Base-by-base conservation (phyloP, 2,329 filamentous ascomycete species). In the Aspergillus alliaceus region DNA sequence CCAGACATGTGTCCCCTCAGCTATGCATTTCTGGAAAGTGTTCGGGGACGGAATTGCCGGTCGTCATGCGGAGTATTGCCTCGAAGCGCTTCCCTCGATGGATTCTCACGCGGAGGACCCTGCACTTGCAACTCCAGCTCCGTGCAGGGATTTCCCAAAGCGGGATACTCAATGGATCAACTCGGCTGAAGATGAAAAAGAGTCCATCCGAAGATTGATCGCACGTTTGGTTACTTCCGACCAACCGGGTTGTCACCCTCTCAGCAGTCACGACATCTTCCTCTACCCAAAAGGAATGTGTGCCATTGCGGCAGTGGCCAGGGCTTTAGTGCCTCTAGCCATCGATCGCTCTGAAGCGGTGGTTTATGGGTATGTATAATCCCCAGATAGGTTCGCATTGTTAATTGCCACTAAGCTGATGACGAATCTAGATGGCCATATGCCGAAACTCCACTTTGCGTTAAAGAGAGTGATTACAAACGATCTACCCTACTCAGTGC, bases 231-330 rank as follows among this genome's bases (percentile, higher is more conserved):
- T 25, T 18, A 47, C 25, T 31, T 47, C 44, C 5, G 42, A 48
- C 15, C 35, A 25, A 25, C 25, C 25, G 11, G 53, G 27, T 18
- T 40, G n/a, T 22, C 24, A 27, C 14, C 22, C 11, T 12, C 12
- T 55, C 32, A 29, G 32, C 29, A 15, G 27, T 7, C 42, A 50
- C 14, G 51, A 57, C 12, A 44, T 57, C 35, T 44, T 57, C 35
- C 44, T 57, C 6, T 54, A 49, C 31, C 22, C 51, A 11, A 54
- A 40, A 24, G 51, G 55, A 25, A 57, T 57, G 55, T 37, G 31
- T 40, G 51, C 55, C 24, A 57, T 54, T 34, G 32, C 37, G 15
- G n/a, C 46, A 42, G 31, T 57, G 15, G 42, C 51, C 7, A 47
- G 51, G 22, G 46, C 51, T 29, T 47, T 47, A n/a, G 40, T 57